Percentiles rank a stretch among this genome's conserved stretches.
These are phyloP conservation scores for Pyronema domesticum DNA, from an alignment of 495 filamentous ascomycete genomes.

Conservation along the genomic window DNA sequence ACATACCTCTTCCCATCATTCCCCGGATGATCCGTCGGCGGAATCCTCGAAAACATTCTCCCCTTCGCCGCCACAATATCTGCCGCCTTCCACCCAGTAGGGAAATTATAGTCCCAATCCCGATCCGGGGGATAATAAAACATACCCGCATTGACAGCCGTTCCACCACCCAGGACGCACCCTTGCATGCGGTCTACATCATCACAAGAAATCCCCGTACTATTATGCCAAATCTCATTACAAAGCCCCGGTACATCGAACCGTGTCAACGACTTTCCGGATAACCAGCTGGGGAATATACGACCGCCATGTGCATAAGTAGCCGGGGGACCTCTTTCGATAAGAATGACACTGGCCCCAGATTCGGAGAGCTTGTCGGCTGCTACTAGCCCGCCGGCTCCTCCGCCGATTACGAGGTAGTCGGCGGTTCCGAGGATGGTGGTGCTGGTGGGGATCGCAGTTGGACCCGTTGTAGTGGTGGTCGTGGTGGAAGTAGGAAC, in stretches of 20 bases:
- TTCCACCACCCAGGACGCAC: conserved; percentile 60
- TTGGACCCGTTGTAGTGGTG: conserved; percentile 11
- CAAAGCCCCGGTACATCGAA: conserved; percentile 69
- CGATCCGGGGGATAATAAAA: conserved; percentile 36
- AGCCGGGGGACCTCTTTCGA: conserved; percentile 47
- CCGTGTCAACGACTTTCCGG: conserved; percentile 48
- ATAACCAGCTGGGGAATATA: conserved; percentile 40
- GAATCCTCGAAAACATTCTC: conserved; percentile 49
- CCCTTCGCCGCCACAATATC: conserved; percentile 41
- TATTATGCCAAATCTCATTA: conserved; percentile 49
- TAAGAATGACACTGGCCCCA: conserved; percentile 45
- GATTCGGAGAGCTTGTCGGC: conserved; percentile 46
- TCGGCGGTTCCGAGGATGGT: conserved; percentile 38
- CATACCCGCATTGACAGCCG: conserved; percentile 50
- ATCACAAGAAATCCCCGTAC: conserved; percentile 44
- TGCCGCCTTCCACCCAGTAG: conserved; percentile 48
- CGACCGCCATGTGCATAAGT: conserved; percentile 41
- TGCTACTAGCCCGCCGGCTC: conserved; percentile 46
- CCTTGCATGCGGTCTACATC: conserved; percentile 59
- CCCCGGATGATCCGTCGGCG: conserved; percentile 50
- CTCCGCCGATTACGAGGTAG: conserved; percentile 49
- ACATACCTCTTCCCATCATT: conserved; percentile 50
- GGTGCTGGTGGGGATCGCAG: conserved; percentile 29
- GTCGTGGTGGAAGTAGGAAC: conserved; percentile 16
- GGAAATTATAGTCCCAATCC: conserved; percentile 63